Percentiles rank a stretch among this genome's conserved stretches.
Evolutionary conservation across 139 green algal genomes (phyloP).

Genomic region (Coccomyxa sp.): DNA sequence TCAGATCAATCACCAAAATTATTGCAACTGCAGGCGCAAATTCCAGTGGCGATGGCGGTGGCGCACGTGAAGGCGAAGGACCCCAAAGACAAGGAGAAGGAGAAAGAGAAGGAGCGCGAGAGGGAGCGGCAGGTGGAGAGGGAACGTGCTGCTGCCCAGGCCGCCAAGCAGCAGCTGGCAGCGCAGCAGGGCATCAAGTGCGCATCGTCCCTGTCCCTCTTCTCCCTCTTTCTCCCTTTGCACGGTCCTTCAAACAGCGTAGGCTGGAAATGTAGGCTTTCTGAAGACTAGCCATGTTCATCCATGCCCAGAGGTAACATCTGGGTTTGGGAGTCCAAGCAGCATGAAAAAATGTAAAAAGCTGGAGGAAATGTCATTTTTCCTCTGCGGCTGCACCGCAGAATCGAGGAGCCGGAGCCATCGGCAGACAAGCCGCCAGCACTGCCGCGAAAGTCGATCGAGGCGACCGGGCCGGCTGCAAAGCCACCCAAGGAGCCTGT

Average conservation of each 20-base stretch:
- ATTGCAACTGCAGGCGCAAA: constrained; percentile 18
- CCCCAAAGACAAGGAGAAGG: constrained; percentile 16
- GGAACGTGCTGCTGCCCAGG: constrained; percentile 60
- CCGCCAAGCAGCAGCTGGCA: constrained; percentile 76
- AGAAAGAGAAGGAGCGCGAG: constrained; percentile 49
- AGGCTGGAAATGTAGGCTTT: not conserved
- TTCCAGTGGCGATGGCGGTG: constrained; percentile 4
- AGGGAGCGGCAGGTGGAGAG: constrained; percentile 67
- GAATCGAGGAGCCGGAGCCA: not conserved
- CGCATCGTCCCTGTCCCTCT: too few relatives aligned
- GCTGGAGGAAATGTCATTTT: too few relatives aligned
- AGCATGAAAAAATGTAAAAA: too few relatives aligned
- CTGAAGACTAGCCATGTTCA: not conserved
- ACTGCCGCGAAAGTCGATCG: not conserved
- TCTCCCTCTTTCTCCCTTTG: not conserved
- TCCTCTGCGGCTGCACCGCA: not conserved
- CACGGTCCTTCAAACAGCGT: not conserved
- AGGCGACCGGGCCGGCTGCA: not conserved
- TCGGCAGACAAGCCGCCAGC: not conserved
- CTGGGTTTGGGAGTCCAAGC: too few relatives aligned
- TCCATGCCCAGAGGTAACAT: too few relatives aligned
- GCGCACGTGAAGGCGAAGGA: constrained; percentile 2
- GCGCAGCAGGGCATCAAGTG: constrained; percentile 51
- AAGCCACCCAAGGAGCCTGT: not conserved
- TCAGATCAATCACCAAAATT: too few relatives aligned